Percentiles rank a stretch among this genome's conserved stretches.
Evolutionary conservation across 371 early-diverging fungal genomes (phyloP).

Genomic region (Modicella reniformis): DNA sequence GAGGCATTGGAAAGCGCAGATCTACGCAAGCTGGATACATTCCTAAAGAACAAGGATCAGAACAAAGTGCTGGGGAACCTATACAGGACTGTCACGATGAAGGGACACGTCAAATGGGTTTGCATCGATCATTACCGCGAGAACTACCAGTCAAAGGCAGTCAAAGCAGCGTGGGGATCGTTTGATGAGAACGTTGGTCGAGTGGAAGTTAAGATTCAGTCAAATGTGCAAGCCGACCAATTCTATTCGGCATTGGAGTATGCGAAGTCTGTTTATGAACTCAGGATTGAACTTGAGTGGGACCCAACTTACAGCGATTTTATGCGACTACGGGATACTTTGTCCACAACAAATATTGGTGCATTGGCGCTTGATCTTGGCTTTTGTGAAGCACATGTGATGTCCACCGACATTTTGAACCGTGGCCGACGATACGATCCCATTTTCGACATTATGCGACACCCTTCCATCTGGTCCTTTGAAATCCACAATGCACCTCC

Average conservation of each 20-base stretch:
- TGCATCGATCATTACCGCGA: slow-evolving; percentile 28
- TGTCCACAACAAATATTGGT: slow-evolving; percentile 10
- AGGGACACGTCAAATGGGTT: slow-evolving; percentile 36
- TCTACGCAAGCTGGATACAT: slow-evolving; percentile 4
- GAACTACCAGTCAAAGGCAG: neutral
- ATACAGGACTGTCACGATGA: slow-evolving; percentile 16
- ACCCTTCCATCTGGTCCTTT: slow-evolving; percentile 11
- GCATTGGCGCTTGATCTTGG: neutral
- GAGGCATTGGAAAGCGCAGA: slow-evolving; percentile 18
- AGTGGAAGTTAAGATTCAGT: slow-evolving; percentile 12
- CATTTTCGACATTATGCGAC: slow-evolving; percentile 18
- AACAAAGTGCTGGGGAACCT: slow-evolving; percentile 25
- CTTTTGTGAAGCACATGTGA: neutral
- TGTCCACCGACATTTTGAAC: slow-evolving; percentile 6
- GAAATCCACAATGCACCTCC: neutral
- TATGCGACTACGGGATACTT: slow-evolving; percentile 17
- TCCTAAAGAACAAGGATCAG: slow-evolving; percentile 9
- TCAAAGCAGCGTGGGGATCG: neutral
- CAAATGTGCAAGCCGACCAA: slow-evolving; percentile 7
- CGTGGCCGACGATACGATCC: slow-evolving; percentile 12
- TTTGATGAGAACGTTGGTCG: slow-evolving; percentile 21
- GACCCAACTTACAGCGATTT: slow-evolving; percentile 1
- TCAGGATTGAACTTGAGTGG: slow-evolving; percentile 18
- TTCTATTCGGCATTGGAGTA: slow-evolving; percentile 21
- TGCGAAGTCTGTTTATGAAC: slow-evolving; percentile 16